Evolutionary conservation across 176 grass and related monocot genomes (phyloP).

Genomic region (Aegilops bicornis): DNA sequence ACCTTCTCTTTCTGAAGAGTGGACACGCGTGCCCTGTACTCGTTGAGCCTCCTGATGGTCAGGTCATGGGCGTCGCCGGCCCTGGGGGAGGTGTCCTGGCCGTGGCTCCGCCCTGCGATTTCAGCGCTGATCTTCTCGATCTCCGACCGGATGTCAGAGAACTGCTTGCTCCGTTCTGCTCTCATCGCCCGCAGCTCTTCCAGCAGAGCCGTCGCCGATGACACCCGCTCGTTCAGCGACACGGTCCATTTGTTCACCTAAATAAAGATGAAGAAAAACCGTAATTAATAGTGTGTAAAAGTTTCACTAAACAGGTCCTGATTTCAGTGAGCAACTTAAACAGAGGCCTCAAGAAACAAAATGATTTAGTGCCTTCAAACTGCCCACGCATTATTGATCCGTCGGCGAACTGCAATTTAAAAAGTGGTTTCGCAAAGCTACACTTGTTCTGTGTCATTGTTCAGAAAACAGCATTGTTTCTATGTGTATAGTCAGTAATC

Average conservation of each 20-base stretch:
- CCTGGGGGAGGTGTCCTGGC: slow-evolving; percentile 14
- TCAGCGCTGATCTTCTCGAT: slow-evolving; percentile 55
- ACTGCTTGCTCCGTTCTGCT: slow-evolving; percentile 50
- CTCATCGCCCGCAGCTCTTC: slow-evolving; percentile 50
- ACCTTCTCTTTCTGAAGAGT: slow-evolving; percentile 71
- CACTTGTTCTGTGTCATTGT: no score
- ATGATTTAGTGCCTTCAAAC: no score
- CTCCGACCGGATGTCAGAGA: slow-evolving; percentile 38
- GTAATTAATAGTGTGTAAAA: background rate
- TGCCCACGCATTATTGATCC: no score
- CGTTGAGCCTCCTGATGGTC: slow-evolving; percentile 45
- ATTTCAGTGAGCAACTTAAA: background rate
- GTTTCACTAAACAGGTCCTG: background rate
- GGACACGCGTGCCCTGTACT: slow-evolving; percentile 32
- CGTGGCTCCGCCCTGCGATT: slow-evolving; percentile 33
- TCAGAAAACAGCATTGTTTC: no score
- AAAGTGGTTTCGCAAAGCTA: no score
- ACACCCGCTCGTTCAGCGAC: slow-evolving; percentile 46
- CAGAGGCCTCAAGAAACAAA: no score
- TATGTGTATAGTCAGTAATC: no score
- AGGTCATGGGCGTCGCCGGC: slow-evolving; percentile 44
- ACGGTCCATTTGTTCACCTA: slow-evolving; percentile 55
- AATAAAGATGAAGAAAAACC: background rate
- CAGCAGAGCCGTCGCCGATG: slow-evolving; percentile 37
- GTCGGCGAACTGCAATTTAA: no score